Evolutionary conservation across 2,329 filamentous ascomycete genomes (phyloP).

Genomic region (Pseudogymnoascus sp.): DNA sequence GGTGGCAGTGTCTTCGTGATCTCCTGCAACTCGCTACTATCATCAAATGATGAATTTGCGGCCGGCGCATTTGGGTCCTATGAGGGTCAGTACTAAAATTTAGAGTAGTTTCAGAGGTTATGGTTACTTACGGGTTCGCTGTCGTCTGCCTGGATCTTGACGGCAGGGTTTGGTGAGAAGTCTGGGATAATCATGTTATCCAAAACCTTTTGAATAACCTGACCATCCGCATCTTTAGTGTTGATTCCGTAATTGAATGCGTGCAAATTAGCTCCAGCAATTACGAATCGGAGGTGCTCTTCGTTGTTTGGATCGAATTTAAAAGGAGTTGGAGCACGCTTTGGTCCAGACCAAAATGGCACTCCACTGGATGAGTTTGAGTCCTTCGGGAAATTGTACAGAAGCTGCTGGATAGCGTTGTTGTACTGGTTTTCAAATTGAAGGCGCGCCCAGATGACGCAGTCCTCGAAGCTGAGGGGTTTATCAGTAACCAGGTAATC

Average conservation of each 20-base stretch:
- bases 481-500: slow-evolving; percentile 90
- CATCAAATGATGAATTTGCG: slow-evolving; percentile 50
- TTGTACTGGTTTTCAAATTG: slow-evolving; percentile 96
- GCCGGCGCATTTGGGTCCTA: slow-evolving; percentile 69
- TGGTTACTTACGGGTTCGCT: slow-evolving; percentile 65
- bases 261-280: slow-evolving; percentile 84
- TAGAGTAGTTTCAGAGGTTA: not conserved
- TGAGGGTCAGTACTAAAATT: slow-evolving; percentile 21
- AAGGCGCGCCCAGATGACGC: slow-evolving; percentile 87
- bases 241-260: slow-evolving; percentile 98
- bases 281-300: slow-evolving; percentile 82
- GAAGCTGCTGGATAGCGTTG: slow-evolving; percentile 89
- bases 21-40: slow-evolving; percentile 67
- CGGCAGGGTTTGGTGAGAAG: slow-evolving; percentile 79
- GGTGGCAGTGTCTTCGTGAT: slow-evolving; percentile 68
- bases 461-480: slow-evolving; percentile 88
- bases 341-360: slow-evolving; percentile 96
- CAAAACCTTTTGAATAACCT: slow-evolving; percentile 71
- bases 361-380: slow-evolving; percentile 80
- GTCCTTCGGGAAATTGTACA: slow-evolving; percentile 97
- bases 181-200: slow-evolving; percentile 94
- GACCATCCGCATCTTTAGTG: slow-evolving; percentile 63
- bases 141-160: slow-evolving; percentile 96
- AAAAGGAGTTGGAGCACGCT: slow-evolving; percentile 86
- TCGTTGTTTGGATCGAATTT: slow-evolving; percentile 81